Conservation (phyloP, 169 alveolate genomes). For the Plasmodium gaboni region DNA sequence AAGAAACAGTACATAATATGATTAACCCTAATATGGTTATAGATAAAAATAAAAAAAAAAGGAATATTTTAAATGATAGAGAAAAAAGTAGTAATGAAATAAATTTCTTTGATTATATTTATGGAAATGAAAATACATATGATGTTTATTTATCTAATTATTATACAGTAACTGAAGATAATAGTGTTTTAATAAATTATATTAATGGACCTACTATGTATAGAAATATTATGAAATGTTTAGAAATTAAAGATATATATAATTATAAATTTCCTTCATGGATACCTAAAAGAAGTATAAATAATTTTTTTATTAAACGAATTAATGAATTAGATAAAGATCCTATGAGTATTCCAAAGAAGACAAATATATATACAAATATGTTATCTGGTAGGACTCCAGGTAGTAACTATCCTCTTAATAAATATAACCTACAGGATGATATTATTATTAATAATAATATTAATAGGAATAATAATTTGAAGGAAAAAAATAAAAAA, state of each 20-base stretch:
- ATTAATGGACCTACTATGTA: constrained; percentile 59
- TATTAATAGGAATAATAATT: constrained; percentile 12
- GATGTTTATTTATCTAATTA: constrained; percentile 63
- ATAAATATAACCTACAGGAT: neutral
- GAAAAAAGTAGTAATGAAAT: constrained; percentile 2
- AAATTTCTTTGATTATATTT: constrained; percentile 54
- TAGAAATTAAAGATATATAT: constrained; percentile 38
- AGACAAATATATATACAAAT: neutral
- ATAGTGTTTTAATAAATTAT: constrained; percentile 60
- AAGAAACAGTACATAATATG: neutral
- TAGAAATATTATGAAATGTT: constrained; percentile 71
- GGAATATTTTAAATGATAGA: neutral
- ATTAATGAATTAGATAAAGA: constrained; percentile 40
- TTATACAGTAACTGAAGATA: constrained; percentile 47
- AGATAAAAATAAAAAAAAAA: constrained; percentile 31
- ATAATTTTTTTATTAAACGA: constrained; percentile 41
- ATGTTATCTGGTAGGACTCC: neutral
- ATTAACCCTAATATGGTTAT: neutral
- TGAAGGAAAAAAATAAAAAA: neutral
- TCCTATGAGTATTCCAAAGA: neutral
- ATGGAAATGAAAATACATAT: constrained; percentile 69
- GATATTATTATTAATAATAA: neutral
- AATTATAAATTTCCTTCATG: constrained; percentile 67
- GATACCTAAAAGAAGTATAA: constrained; percentile 74
- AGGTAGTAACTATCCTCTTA: neutral